Evolutionary conservation across 139 green algal species (phyloP), one percentile per base, ranked within the genome.

Genomic region (Volvox reticuliferus): DNA sequence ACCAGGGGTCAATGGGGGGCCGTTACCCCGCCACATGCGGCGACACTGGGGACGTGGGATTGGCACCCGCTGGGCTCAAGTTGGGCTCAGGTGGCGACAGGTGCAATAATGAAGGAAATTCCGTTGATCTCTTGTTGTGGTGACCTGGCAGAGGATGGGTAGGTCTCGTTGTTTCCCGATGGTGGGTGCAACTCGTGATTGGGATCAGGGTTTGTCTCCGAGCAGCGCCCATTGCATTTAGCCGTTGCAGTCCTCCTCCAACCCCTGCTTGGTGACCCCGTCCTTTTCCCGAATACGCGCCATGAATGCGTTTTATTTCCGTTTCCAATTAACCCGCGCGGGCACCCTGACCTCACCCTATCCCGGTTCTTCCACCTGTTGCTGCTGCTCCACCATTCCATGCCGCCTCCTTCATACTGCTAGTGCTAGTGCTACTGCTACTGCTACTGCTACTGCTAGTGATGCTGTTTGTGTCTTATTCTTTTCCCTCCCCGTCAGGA

Each of bases 401-500:
- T n/a, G n/a, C n/a, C n/a, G n/a, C 71, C 26, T 1, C 2, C 21
- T 75, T 28, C 67, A 26, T 12, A 28, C 67, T 75, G 6, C 24
- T 28, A 75, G 12, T 26, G n/a, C n/a, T n/a, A n/a, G n/a, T n/a
- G n/a, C n/a, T n/a, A n/a, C n/a, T n/a, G n/a, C n/a, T n/a, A 5
- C 44, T 55, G 44, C 44, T 55, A 9, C 44, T 55, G 44, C 44
- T 55, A 14, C 67, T 28, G 67, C 67, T 26, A 6, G 9, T 75
- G 14, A 2, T 32, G 73, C 28, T 32, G 28, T 80, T 12, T 44
- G 28, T 80, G 73, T 44, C 73, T 22, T 80, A 1, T 33, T 9
- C 79, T 19, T 65, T 89, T 37, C 35, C 33, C 44, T 67, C 14
- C 2, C 18, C 18, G n/a, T 13, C 32, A 93, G 91, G 91, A 93